These are phyloP conservation scores for Cryphonectria carpinicola DNA, from an alignment of 2,329 filamentous ascomycete species.

Conservation along the genomic window DNA sequence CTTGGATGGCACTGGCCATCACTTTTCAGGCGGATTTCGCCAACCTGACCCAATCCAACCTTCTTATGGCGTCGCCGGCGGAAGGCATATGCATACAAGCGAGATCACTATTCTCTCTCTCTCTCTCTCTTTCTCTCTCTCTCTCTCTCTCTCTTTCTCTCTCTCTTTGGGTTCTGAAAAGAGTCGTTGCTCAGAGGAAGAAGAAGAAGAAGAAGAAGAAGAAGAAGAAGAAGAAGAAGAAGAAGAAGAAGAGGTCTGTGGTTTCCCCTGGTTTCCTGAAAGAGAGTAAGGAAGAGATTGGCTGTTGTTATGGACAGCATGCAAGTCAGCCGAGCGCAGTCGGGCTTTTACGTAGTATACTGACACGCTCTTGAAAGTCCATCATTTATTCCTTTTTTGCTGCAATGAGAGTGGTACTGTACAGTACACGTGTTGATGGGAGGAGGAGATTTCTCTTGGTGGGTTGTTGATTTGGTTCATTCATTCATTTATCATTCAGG, in stretches of 20 bases:
- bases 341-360: no score
- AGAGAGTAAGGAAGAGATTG: no score
- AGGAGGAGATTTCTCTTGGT: neutral
- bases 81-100: neutral
- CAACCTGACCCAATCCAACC: neutral
- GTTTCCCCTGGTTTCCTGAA: no score
- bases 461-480: no score
- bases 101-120: neutral
- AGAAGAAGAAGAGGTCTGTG: neutral
- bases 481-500: neutral
- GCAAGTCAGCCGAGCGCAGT: neutral
- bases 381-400: neutral
- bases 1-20: conserved; percentile 5
- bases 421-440: no score
- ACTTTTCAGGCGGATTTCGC: neutral
- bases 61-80: neutral
- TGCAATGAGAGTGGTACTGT: neutral
- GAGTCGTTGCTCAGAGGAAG: neutral
- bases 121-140: no score
- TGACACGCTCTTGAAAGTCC: neutral
- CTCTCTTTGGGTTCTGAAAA: neutral
- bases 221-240: neutral
- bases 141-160: neutral
- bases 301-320: neutral
- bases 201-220: neutral